Evolutionary conservation across 2,329 filamentous ascomycete species (phyloP).

Genomic region (Ceratocystis smalleyi): DNA sequence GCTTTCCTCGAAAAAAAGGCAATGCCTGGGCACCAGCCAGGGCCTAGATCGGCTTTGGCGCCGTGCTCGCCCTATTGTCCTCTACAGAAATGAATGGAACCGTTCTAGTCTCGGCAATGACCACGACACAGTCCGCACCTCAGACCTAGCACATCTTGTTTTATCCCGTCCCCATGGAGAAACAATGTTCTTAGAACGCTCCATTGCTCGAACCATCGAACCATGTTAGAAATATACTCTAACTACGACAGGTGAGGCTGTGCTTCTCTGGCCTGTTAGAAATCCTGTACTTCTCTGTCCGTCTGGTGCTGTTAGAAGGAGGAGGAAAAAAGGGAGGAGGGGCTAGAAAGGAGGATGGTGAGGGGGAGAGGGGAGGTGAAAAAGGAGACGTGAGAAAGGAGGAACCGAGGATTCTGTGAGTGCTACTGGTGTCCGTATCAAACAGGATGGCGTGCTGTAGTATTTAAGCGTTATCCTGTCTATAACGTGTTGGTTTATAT

Average conservation of each 20-base stretch:
- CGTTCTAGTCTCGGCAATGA: background rate
- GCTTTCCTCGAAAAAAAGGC: background rate
- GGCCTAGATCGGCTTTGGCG: background rate
- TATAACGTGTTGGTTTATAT: too few relatives aligned
- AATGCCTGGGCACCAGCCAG: background rate
- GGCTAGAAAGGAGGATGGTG: too few relatives aligned
- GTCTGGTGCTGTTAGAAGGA: background rate
- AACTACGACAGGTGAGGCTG: background rate
- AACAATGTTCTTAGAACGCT: slow-evolving; percentile 1
- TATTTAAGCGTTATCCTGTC: too few relatives aligned
- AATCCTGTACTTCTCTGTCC: background rate
- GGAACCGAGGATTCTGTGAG: too few relatives aligned
- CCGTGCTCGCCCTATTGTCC: background rate
- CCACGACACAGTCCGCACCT: background rate
- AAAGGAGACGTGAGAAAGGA: background rate
- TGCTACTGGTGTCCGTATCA: too few relatives aligned
- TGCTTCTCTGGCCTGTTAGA: background rate
- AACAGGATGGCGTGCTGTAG: too few relatives aligned
- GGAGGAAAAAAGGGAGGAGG: background rate
- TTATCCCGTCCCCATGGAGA: background rate
- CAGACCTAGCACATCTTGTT: background rate
- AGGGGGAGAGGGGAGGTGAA: background rate
- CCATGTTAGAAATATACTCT: background rate
- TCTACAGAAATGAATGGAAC: background rate
- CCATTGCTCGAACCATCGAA: slow-evolving; percentile 1